Evolutionary conservation across 2,329 filamentous ascomycete species (phyloP).

Genomic region (Colletotrichum sp.): DNA sequence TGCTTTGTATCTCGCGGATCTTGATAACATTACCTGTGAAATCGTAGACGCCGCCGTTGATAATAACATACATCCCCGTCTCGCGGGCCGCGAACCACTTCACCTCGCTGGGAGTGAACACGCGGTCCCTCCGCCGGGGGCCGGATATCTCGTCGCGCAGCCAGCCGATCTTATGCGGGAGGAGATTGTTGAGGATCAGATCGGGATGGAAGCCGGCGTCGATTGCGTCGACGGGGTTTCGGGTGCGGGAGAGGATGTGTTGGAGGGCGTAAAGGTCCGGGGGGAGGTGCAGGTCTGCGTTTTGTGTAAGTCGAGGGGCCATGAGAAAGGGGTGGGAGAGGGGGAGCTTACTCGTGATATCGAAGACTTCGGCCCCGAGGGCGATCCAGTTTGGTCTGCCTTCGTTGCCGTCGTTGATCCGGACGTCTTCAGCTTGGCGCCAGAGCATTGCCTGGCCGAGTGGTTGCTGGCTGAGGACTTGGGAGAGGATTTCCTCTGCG

Average conservation of each 20-base stretch:
- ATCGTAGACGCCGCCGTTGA: conserved; percentile 3
- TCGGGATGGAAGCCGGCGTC: neutral
- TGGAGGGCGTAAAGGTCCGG: neutral
- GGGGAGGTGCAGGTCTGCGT: neutral
- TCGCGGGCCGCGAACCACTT: neutral
- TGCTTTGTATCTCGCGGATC: fast-evolving
- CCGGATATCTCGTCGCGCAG: neutral
- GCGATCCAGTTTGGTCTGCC: neutral
- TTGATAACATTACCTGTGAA: neutral
- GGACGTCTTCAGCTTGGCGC: neutral
- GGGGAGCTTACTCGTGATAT: neutral
- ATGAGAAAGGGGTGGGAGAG: no score
- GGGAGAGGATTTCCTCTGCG: neutral
- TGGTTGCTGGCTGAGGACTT: neutral
- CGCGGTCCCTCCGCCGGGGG: neutral
- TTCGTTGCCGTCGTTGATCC: neutral
- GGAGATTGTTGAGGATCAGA: neutral
- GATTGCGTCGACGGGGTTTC: neutral
- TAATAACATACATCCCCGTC: neutral
- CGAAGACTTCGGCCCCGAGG: neutral
- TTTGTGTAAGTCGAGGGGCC: neutral
- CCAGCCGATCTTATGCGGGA: neutral
- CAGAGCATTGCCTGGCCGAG: neutral
- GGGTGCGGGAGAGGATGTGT: neutral
- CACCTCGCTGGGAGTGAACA: neutral